phyloP scores from a whole-genome alignment of 192 early-diverging fungal species.

The Blastocladiella britannica region DNA sequence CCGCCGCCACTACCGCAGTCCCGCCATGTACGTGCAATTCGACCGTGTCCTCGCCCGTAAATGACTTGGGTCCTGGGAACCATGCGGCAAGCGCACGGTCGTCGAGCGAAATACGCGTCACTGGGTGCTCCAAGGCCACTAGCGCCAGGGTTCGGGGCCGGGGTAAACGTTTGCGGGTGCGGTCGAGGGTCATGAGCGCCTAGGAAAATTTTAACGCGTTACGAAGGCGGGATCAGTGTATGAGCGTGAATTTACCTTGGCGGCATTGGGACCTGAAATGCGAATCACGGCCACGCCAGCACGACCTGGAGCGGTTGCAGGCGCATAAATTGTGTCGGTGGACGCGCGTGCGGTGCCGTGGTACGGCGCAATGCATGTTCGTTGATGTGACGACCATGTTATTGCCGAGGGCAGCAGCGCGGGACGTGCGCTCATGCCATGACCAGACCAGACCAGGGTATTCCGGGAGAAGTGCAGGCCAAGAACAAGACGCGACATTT shows the following conservation, averaged over 20 bases:
- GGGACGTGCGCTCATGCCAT: no score
- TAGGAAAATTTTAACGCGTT: background rate
- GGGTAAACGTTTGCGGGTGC: background rate
- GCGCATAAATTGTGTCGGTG: conserved; percentile 49
- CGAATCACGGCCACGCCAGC: conserved; percentile 58
- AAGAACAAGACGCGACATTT: no score
- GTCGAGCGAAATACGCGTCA: background rate
- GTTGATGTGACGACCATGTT: no score
- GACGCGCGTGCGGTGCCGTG: no score
- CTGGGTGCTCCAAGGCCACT: background rate
- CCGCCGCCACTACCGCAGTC: conserved; percentile 40
- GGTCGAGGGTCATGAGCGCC: background rate
- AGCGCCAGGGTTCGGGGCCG: background rate
- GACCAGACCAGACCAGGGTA: no score
- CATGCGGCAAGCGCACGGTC: background rate
- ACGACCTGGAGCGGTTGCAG: conserved; percentile 49
- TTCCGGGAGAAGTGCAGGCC: no score
- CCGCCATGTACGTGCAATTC: conserved; percentile 62
- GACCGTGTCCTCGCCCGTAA: conserved; percentile 52
- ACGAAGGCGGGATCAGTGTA: background rate
- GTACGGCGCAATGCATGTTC: no score
- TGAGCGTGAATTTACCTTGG: conserved; percentile 11
- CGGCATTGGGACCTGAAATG: conserved; percentile 36
- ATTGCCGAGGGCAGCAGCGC: no score
- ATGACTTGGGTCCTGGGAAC: conserved; percentile 7